These are phyloP conservation scores for Gentiana macrophylla DNA, from an alignment of 257 asterid species.

Conservation along the genomic window DNA sequence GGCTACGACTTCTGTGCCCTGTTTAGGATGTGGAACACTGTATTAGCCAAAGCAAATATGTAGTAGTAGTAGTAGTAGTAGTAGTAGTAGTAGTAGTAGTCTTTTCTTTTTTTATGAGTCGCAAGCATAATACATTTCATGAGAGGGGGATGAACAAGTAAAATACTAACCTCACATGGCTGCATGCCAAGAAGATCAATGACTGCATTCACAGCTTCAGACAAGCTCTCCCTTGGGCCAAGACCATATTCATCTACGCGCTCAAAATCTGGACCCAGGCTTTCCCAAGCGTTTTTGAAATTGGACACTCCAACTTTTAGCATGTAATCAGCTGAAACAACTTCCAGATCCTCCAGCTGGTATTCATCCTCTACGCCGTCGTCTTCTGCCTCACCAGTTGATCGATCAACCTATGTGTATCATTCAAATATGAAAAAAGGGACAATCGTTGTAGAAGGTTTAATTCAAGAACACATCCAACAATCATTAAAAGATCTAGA, in stretches of 20 bases:
- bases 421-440: not conserved
- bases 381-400: constrained; percentile 98
- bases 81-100: too few relatives aligned
- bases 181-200: constrained; percentile 92
- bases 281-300: constrained; percentile 97
- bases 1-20: constrained; percentile 88
- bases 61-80: too few relatives aligned
- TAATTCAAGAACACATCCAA: too few relatives aligned
- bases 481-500: too few relatives aligned
- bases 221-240: constrained; percentile 81
- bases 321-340: constrained; percentile 84
- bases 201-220: constrained; percentile 88
- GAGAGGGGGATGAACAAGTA: too few relatives aligned
- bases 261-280: constrained; percentile 62
- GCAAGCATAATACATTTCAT: too few relatives aligned
- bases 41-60: too few relatives aligned
- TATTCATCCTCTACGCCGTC: constrained; percentile 97
- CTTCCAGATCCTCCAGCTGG: constrained; percentile 95
- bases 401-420: constrained; percentile 59
- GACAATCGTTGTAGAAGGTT: not conserved
- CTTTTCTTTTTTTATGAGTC: too few relatives aligned
- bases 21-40: constrained; percentile 8
- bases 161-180: constrained; percentile 86
- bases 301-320: constrained; percentile 89
- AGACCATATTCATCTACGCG: constrained; percentile 92